These are phyloP conservation scores for Trichomonascus vanleenenianus DNA, from an alignment of 805 yeast species.

Conservation along the genomic window DNA sequence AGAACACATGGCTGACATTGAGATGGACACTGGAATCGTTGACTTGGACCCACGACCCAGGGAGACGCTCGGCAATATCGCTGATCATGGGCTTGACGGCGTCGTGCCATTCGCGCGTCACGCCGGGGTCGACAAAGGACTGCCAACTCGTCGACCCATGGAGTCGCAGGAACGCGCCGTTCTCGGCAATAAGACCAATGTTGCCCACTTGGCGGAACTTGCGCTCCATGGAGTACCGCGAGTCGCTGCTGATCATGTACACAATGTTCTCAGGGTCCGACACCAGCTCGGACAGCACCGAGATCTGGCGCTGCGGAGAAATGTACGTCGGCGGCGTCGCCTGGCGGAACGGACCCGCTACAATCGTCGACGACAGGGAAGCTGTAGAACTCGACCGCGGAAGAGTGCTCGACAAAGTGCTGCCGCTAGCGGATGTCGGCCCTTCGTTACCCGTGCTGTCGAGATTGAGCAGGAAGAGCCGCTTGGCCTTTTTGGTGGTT, in stretches of 20 bases:
- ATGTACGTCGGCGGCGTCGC: constrained; percentile 23
- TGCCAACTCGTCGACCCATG: constrained; percentile 44
- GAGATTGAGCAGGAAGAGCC: constrained; percentile 45
- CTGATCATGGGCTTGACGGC: constrained; percentile 47
- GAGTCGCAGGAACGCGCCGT: constrained; percentile 66
- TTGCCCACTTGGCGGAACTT: constrained; percentile 58
- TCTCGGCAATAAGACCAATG: constrained; percentile 82
- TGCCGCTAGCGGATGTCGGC: constrained; percentile 1
- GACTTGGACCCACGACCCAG: constrained; percentile 64
- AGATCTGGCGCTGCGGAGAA: constrained; percentile 52
- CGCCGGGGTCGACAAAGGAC: constrained; percentile 44
- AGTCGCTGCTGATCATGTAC: constrained; percentile 61
- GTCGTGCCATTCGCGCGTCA: constrained; percentile 43
- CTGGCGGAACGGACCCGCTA: neutral
- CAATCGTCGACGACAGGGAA: neutral
- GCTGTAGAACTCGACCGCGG: neutral
- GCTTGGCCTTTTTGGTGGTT: constrained; percentile 24
- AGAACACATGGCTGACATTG: constrained; percentile 58
- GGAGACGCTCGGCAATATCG: constrained; percentile 65
- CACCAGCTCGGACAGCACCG: constrained; percentile 52
- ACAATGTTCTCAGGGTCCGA: constrained; percentile 55
- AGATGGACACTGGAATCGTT: constrained; percentile 73
- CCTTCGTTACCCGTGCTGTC: constrained; percentile 30
- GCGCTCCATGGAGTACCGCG: constrained; percentile 56
- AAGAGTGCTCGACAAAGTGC: neutral